A percentile compares a stretch with the other conserved stretches of the same genome.
Conservation (phyloP, 225 moss, liverwort and hornwort species). For the Pseudoscleropodium purum region DNA sequence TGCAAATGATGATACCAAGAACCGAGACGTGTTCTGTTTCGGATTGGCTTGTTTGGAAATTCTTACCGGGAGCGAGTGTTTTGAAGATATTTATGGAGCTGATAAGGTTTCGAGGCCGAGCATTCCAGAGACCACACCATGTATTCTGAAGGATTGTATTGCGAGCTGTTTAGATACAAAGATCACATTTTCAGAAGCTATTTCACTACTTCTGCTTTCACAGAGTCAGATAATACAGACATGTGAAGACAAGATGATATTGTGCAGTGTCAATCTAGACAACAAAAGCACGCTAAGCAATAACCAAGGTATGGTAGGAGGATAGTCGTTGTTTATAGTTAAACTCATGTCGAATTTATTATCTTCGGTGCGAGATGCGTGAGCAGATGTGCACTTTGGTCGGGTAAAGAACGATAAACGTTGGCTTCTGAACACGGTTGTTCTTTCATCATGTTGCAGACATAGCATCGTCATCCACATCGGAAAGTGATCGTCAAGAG, state of each 20-base stretch:
- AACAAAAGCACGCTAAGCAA: not conserved
- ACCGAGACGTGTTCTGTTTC: not conserved
- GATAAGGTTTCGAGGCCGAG: not conserved
- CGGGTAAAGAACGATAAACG: not conserved
- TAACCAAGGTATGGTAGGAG: not conserved
- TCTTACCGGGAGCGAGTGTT: not conserved
- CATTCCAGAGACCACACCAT: constrained; percentile 2
- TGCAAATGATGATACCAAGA: not conserved
- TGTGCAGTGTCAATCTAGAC: not conserved
- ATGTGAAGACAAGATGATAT: not conserved
- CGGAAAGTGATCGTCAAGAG: not conserved
- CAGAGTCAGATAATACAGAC: not conserved
- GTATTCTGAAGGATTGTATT: not conserved
- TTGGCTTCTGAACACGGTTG: not conserved
- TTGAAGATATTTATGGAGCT: not conserved
- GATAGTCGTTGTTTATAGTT: not conserved
- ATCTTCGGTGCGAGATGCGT: not conserved
- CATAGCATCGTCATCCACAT: not conserved
- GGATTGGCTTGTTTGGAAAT: constrained; percentile 10
- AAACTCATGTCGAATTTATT: not conserved
- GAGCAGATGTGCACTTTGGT: not conserved
- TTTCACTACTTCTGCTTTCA: not conserved
- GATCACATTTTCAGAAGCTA: not conserved
- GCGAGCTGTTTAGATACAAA: not conserved
- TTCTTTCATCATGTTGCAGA: not conserved